Evolutionary conservation across 176 grass and related monocot genomes (phyloP).

Genomic region (Cenchrus fungigraminus): DNA sequence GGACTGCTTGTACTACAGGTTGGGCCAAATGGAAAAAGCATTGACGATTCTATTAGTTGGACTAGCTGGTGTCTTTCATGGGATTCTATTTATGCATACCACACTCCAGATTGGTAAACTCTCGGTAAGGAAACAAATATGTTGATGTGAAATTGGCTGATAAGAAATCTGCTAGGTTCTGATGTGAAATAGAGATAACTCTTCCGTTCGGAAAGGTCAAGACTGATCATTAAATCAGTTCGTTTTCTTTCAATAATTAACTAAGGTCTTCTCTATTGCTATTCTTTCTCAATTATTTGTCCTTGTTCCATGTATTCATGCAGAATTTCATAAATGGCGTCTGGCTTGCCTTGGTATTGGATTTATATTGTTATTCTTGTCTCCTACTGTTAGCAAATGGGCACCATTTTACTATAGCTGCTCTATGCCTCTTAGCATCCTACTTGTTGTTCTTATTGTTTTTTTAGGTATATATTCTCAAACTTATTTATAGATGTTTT

Average conservation of each 20-base stretch:
- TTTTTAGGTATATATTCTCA: slow-evolving; percentile 73
- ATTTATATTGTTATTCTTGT: slow-evolving; percentile 68
- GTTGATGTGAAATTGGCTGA: slow-evolving; percentile 77
- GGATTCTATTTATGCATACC: too few relatives aligned
- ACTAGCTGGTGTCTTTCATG: too few relatives aligned
- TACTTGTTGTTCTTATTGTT: slow-evolving; percentile 84
- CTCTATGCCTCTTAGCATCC: slow-evolving; percentile 84
- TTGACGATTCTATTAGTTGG: too few relatives aligned
- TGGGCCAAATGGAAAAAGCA: too few relatives aligned
- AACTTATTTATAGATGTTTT: not conserved
- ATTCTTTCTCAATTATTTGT: slow-evolving; percentile 18
- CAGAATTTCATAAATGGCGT: slow-evolving; percentile 92
- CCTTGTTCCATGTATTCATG: slow-evolving; percentile 30
- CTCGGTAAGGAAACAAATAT: slow-evolving; percentile 77
- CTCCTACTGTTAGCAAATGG: slow-evolving; percentile 88
- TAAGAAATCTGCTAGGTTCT: slow-evolving; percentile 66
- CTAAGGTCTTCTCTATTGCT: slow-evolving; percentile 10
- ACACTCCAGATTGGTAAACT: slow-evolving; percentile 32
- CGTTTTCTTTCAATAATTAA: not conserved
- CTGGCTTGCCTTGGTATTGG: slow-evolving; percentile 81
- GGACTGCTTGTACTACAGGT: too few relatives aligned
- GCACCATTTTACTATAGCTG: slow-evolving; percentile 93
- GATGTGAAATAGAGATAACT: not conserved
- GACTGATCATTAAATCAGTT: slow-evolving; percentile 2
- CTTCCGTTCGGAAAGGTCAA: slow-evolving; percentile 78